A percentile compares a stretch with the other conserved stretches of the same genome.
phyloP scores from a whole-genome alignment of 306 rosid species.

The Cajanus cajan region DNA sequence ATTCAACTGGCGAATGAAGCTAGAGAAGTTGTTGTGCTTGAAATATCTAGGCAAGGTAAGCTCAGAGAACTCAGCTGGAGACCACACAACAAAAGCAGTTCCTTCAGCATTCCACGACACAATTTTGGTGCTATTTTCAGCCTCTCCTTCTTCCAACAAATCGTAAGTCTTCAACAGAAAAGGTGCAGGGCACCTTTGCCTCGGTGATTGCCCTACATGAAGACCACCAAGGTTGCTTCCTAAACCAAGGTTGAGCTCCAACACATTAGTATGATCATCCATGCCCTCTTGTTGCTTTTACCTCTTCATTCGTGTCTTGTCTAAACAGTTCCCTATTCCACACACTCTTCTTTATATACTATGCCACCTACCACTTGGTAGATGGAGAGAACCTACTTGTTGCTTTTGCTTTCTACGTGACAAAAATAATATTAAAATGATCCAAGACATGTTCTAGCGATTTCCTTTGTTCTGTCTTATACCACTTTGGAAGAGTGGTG shows the following conservation, averaged over 20 bases:
- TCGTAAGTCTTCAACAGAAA: constrained; percentile 71
- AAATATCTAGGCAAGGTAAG: constrained; percentile 69
- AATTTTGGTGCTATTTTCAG: constrained; percentile 12
- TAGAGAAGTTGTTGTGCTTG: constrained; percentile 94
- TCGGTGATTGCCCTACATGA: constrained; percentile 35
- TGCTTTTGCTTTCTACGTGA: constrained; percentile 6
- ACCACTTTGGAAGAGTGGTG: neutral
- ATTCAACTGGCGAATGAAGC: constrained; percentile 89
- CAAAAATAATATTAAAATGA: neutral
- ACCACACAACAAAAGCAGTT: constrained; percentile 77
- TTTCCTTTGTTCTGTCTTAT: neutral
- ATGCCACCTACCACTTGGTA: constrained; percentile 15
- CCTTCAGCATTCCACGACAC: constrained; percentile 83
- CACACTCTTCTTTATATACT: constrained; percentile 13
- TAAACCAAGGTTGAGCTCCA: constrained; percentile 29
- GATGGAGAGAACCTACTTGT: constrained; percentile 33
- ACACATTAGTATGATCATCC: constrained; percentile 16
- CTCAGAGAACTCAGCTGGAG: constrained; percentile 79
- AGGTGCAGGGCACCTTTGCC: constrained; percentile 62
- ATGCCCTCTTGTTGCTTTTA: neutral
- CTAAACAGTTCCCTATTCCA: constrained; percentile 36
- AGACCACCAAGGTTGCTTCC: neutral
- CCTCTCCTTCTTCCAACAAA: constrained; percentile 58
- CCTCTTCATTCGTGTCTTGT: neutral
- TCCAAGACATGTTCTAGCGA: neutral